Evolutionary conservation across 306 rosid species (phyloP), one percentile per base, ranked within the genome.

Genomic region (Prosopis cineraria): DNA sequence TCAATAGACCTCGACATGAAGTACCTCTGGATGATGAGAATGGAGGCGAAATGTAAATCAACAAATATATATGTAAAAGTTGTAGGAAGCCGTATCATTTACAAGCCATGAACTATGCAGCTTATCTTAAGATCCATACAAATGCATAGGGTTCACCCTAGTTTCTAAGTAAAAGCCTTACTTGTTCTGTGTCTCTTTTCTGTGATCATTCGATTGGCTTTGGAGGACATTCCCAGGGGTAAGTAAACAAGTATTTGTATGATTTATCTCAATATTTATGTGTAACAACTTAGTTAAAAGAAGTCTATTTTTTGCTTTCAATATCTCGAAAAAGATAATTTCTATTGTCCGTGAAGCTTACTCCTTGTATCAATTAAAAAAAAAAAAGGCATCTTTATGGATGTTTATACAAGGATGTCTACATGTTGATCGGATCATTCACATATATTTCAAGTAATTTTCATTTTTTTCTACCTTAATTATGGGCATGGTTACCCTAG

Each of bases 1-100:
- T 88, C 84, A 90, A 87, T 36, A 73, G 79, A 77, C 92, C 97
- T 1, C 93, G 93, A 20, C 89, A 94, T 36, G 98, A 94, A 82
- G 73, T 94, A 71, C 94, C 98, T 30, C 83, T 80, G 30, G 87
- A 86, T 19, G 94, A 87, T 17, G 93, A 84, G 76, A 79, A 82
- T 41, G 82, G 64, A 37, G 84, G 76, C 11, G 75, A 82, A 82
- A 76, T 81, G 56, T 90, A 87, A 80, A 67, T 66, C 73, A 34
- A 14, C n/a, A 1, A 3, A 16, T 45, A 5, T 45, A 0, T 45
- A 0, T 45, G 20, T 45, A 9, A 0, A 16, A 45, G 17, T 45
- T 45, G 52, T 13, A 45, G 52, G 52, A 45, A 13, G n/a, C 53
- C 17, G 53, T 17, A 17, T 17, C 17, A 47, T 47, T 17, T 22